These are phyloP conservation scores for Xerocomus nothofagi DNA, from an alignment of 1,284 basidiomycete genomes.

Conservation along the genomic window DNA sequence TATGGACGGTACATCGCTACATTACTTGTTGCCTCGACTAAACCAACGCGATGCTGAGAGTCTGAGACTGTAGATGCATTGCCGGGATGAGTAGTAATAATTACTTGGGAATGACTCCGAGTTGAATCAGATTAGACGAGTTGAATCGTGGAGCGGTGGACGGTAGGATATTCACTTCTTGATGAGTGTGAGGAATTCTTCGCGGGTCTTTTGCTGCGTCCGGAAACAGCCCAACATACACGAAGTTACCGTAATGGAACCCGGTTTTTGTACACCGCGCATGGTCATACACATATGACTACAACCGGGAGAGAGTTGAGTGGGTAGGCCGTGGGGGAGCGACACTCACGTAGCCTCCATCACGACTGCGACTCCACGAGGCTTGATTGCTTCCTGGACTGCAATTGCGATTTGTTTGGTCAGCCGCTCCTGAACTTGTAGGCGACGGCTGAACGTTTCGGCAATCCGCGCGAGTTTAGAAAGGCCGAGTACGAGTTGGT, in stretches of 20 bases:
- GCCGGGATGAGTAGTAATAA: conserved; percentile 23
- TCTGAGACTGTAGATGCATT: conserved; percentile 20
- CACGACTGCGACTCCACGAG: conserved; percentile 97
- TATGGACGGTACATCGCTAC: conserved; percentile 23
- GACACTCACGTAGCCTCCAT: conserved; percentile 91
- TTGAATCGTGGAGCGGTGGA: conserved; percentile 34
- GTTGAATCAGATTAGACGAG: conserved; percentile 40
- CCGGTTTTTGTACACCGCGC: conserved; percentile 99
- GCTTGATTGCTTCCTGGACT: conserved; percentile 95
- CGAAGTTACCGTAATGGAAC: conserved; percentile 93
- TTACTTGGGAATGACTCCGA: conserved; percentile 24
- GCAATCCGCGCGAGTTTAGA: conserved; percentile 97
- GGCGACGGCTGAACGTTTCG: conserved; percentile 93
- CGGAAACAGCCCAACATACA: conserved; percentile 99
- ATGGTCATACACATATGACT: conserved; percentile 99
- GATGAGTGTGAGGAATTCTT: conserved; percentile 88
- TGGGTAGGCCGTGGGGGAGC: conserved; percentile 6
- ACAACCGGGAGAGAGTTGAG: conserved; percentile 20
- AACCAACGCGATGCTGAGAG: conserved; percentile 11
- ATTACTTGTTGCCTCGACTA: conserved; percentile 19
- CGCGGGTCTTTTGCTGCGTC: conserved; percentile 94
- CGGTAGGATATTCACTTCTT: conserved; percentile 44
- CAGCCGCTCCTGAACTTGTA: conserved; percentile 97
- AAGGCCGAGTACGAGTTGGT: conserved; percentile 92
- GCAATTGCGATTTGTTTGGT: conserved; percentile 98